A percentile compares a stretch with the other conserved stretches of the same genome.
These are phyloP conservation scores for Leccinum obscurum DNA, from an alignment of 768 basidiomycete species.

Conservation along the genomic window DNA sequence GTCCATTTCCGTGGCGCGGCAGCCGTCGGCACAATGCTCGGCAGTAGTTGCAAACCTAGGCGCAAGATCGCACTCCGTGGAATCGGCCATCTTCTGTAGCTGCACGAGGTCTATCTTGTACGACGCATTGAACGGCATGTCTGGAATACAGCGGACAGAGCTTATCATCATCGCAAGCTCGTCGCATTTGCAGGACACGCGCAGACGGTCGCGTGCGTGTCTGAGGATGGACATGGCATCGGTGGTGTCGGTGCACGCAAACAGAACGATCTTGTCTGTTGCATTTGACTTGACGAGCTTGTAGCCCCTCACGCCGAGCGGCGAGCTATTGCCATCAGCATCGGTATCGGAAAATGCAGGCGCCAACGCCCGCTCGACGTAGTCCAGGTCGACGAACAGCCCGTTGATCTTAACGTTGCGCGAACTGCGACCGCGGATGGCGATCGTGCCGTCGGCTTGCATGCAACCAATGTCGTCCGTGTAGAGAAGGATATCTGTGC, in stretches of 20 bases:
- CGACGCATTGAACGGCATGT: slow-evolving; percentile 33
- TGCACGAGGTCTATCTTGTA: slow-evolving; percentile 32
- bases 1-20: slow-evolving; percentile 2
- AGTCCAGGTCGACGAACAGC: slow-evolving; percentile 31
- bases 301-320: slow-evolving; percentile 20
- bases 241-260: slow-evolving; percentile 18
- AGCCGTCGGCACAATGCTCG: neutral
- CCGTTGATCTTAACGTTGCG: slow-evolving; percentile 34
- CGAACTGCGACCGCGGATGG: slow-evolving; percentile 29
- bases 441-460: slow-evolving; percentile 29
- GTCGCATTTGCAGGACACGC: slow-evolving; percentile 15
- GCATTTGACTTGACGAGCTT: slow-evolving; percentile 31
- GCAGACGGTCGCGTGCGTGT: slow-evolving; percentile 23
- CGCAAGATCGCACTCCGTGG: slow-evolving; percentile 9
- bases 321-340: neutral
- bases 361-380: slow-evolving; percentile 28
- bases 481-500: slow-evolving; percentile 26
- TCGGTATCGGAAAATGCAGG: slow-evolving; percentile 23
- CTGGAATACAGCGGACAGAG: slow-evolving; percentile 25
- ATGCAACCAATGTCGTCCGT: slow-evolving; percentile 32
- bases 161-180: slow-evolving; percentile 25
- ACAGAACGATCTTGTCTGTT: slow-evolving; percentile 29
- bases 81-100: slow-evolving; percentile 29
- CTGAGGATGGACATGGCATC: slow-evolving; percentile 26
- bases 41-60: slow-evolving; percentile 18